phyloP scores from a whole-genome alignment of 805 yeast genomes.

The Spathaspora girioi region DNA sequence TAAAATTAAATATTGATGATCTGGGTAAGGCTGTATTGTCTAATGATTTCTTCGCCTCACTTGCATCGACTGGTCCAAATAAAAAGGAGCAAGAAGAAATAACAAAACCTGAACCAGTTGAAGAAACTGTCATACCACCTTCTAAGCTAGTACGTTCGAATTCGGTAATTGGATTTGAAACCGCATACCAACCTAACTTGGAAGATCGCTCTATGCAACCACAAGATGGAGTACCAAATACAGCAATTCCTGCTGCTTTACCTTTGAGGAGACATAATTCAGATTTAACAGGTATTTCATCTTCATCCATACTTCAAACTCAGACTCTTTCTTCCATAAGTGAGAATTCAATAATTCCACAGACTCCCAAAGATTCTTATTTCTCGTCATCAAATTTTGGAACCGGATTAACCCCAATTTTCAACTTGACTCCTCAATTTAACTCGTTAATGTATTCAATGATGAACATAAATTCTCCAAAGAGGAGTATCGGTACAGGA shows the following conservation, averaged over 20 bases:
- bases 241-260: background rate
- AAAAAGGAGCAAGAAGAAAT: background rate
- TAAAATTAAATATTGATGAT: slow-evolving; percentile 37
- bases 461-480: slow-evolving; percentile 30
- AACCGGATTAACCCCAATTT: slow-evolving; percentile 30
- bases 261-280: slow-evolving; percentile 22
- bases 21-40: slow-evolving; percentile 39
- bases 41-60: slow-evolving; percentile 13
- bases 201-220: background rate
- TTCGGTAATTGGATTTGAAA: slow-evolving; percentile 26
- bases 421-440: slow-evolving; percentile 39
- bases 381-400: slow-evolving; percentile 3
- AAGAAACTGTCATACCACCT: slow-evolving; percentile 2
- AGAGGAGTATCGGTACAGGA: slow-evolving; percentile 7
- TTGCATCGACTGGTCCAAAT: background rate
- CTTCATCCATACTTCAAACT: slow-evolving; percentile 7
- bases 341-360: slow-evolving; percentile 18
- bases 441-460: slow-evolving; percentile 37
- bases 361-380: slow-evolving; percentile 34
- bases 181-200: slow-evolving; percentile 2
- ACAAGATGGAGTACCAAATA: background rate
- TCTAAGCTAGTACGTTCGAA: slow-evolving; percentile 22
- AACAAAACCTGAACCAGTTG: background rate
- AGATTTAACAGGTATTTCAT: slow-evolving; percentile 15
- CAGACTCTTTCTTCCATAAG: slow-evolving; percentile 3